Evolutionary conservation across 352 stramenopile genomes (phyloP).

Genomic region (Phytophthora podocarpi): DNA sequence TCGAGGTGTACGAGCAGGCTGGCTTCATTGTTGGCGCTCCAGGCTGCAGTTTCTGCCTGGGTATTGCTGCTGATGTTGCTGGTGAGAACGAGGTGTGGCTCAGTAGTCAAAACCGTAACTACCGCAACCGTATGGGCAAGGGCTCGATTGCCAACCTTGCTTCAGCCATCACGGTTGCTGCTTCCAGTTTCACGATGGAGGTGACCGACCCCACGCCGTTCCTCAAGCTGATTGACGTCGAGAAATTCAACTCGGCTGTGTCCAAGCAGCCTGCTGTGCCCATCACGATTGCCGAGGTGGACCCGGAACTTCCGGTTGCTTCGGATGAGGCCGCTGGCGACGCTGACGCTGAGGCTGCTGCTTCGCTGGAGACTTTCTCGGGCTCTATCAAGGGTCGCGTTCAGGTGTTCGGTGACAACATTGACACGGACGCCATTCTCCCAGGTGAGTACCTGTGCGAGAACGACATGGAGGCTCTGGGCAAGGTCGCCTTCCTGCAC

Average conservation of each 20-base stretch:
- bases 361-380: constrained; percentile 44
- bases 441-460: constrained; percentile 82
- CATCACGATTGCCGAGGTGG: constrained; percentile 48
- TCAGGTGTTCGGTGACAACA: constrained; percentile 90
- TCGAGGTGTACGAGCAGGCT: constrained; percentile 79
- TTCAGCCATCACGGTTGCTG: constrained; percentile 70
- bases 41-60: constrained; percentile 83
- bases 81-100: constrained; percentile 80
- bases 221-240: constrained; percentile 59
- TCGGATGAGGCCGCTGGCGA: constrained; percentile 5
- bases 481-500: constrained; percentile 85
- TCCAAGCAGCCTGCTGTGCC: constrained; percentile 50
- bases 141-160: constrained; percentile 81
- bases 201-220: constrained; percentile 60
- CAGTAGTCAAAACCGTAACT: constrained; percentile 86
- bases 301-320: constrained; percentile 53
- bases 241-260: constrained; percentile 65
- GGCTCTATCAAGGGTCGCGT: constrained; percentile 68
- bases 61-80: constrained; percentile 80
- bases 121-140: constrained; percentile 85
- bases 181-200: constrained; percentile 82
- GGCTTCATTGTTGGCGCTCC: constrained; percentile 81
- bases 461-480: constrained; percentile 85
- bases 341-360: constrained; percentile 31
- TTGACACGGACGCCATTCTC: constrained; percentile 89